Percentiles rank a stretch among this genome's conserved stretches.
phyloP scores from a whole-genome alignment of 1,284 basidiomycete species.

The Anthracocystis walkeri region DNA sequence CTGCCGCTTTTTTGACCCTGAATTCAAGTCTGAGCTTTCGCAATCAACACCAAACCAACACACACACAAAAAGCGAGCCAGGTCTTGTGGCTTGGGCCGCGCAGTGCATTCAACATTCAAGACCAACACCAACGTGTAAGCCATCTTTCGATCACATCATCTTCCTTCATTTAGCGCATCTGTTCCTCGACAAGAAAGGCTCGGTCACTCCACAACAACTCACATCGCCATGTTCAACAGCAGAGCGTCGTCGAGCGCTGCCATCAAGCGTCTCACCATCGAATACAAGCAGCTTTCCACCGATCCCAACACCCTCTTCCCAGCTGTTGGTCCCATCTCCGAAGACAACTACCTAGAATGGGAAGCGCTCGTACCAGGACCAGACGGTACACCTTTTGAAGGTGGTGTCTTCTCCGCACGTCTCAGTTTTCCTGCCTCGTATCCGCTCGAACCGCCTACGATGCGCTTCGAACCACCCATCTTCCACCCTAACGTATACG shows the following conservation, averaged over 20 bases:
- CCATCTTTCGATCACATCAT: background rate
- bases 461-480: conserved; percentile 98
- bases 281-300: conserved; percentile 69
- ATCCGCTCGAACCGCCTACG: conserved; percentile 69
- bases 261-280: conserved; percentile 68
- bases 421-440: conserved; percentile 77
- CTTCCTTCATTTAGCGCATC: background rate
- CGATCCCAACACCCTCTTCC: conserved; percentile 67
- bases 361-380: conserved; percentile 96
- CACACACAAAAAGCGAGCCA: background rate
- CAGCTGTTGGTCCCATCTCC: conserved; percentile 79
- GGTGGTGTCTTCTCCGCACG: conserved; percentile 95
- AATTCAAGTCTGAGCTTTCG: background rate
- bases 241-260: conserved; percentile 54
- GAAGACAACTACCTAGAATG: conserved; percentile 98
- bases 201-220: too few species aligned
- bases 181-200: background rate
- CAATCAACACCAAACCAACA: conserved; percentile 5
- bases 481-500: conserved; percentile 97
- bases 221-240: conserved; percentile 51
- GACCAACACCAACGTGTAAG: background rate
- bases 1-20: background rate
- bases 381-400: conserved; percentile 98
- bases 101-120: background rate
- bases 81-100: background rate